Evolutionary conservation across 2,329 filamentous ascomycete species (phyloP).

Genomic region (Stromatinia cepivora): DNA sequence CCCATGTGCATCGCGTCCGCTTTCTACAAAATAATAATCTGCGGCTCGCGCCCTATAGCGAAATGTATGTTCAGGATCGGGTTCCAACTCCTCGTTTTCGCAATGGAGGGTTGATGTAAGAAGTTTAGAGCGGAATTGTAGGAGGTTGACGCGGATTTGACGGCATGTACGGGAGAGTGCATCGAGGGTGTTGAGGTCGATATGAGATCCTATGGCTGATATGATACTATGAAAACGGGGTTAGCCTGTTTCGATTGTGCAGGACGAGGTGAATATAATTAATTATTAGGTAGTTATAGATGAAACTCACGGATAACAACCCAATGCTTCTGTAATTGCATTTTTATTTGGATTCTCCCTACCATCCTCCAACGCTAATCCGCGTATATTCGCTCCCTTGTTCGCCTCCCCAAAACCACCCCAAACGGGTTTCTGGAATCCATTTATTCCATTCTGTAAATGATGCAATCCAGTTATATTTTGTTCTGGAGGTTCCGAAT

Average conservation of each 20-base stretch:
- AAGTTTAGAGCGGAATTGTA: conserved; percentile 75
- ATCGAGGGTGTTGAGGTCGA: conserved; percentile 87
- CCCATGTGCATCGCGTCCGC: conserved; percentile 47
- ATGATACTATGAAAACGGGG: conserved; percentile 60
- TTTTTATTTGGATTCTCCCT: conserved; percentile 52
- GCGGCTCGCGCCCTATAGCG: conserved; percentile 58
- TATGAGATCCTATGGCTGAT: conserved; percentile 68
- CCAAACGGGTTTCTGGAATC: conserved; percentile 25
- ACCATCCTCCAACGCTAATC: conserved; percentile 17
- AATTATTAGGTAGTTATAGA: conserved; percentile 41
- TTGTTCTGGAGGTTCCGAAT: conserved; percentile 37
- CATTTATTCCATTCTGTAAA: conserved; percentile 22
- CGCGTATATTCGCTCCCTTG: not conserved
- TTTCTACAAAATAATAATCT: conserved; percentile 61
- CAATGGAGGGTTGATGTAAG: conserved; percentile 77
- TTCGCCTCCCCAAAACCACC: conserved; percentile 21
- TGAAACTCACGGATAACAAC: conserved; percentile 64
- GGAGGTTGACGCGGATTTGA: conserved; percentile 72
- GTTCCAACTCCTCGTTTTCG: conserved; percentile 63
- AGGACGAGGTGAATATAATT: conserved; percentile 28
- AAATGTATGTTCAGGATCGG: conserved; percentile 57
- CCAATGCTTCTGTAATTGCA: conserved; percentile 61
- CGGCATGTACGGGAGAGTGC: conserved; percentile 80
- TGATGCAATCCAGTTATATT: conserved; percentile 16
- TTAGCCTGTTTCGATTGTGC: conserved; percentile 9